Conservation (phyloP, 2,329 filamentous ascomycete genomes). For the Fusarium sp. region DNA sequence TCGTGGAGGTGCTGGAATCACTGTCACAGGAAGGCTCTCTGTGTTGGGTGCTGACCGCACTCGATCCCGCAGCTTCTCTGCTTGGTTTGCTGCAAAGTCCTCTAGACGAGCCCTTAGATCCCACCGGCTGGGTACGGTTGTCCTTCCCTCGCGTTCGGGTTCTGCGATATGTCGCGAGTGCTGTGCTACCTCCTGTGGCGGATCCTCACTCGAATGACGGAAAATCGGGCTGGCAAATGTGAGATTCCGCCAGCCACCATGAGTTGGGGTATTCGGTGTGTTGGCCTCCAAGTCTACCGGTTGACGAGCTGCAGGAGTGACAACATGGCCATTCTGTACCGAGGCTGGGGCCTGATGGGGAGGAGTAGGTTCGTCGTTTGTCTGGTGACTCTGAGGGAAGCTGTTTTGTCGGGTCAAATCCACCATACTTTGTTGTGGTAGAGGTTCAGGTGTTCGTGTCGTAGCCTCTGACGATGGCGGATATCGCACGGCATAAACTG, state of each 20-base stretch:
- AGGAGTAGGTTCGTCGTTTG: slow-evolving; percentile 43
- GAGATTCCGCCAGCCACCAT: slow-evolving; percentile 43
- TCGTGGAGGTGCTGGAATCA: slow-evolving; percentile 72
- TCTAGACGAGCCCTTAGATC: slow-evolving; percentile 69
- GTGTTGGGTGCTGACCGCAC: slow-evolving; percentile 66
- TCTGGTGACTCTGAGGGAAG: slow-evolving; percentile 40
- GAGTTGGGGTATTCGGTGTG: slow-evolving; percentile 37
- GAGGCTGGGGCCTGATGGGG: slow-evolving; percentile 35
- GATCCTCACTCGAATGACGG: slow-evolving; percentile 25
- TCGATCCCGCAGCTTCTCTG: slow-evolving; percentile 69
- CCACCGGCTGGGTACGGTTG: slow-evolving; percentile 57
- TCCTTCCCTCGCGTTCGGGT: slow-evolving; percentile 7
- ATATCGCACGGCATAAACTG: slow-evolving; percentile 72
- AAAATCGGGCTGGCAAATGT: slow-evolving; percentile 31
- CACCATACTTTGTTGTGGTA: slow-evolving; percentile 44
- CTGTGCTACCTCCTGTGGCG: slow-evolving; percentile 12
- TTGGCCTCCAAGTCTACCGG: slow-evolving; percentile 47
- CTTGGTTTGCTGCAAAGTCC: slow-evolving; percentile 71
- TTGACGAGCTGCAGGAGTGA: slow-evolving; percentile 23
- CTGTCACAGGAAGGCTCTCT: slow-evolving; percentile 67
- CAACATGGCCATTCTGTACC: slow-evolving; percentile 37
- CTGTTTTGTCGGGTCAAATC: slow-evolving; percentile 53
- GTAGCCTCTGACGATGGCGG: slow-evolving; percentile 67
- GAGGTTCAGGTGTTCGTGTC: slow-evolving; percentile 58
- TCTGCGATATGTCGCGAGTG: slow-evolving; percentile 10